These are phyloP conservation scores for Ampelomyces quisqualis DNA, from an alignment of 2,329 filamentous ascomycete genomes.

Conservation along the genomic window DNA sequence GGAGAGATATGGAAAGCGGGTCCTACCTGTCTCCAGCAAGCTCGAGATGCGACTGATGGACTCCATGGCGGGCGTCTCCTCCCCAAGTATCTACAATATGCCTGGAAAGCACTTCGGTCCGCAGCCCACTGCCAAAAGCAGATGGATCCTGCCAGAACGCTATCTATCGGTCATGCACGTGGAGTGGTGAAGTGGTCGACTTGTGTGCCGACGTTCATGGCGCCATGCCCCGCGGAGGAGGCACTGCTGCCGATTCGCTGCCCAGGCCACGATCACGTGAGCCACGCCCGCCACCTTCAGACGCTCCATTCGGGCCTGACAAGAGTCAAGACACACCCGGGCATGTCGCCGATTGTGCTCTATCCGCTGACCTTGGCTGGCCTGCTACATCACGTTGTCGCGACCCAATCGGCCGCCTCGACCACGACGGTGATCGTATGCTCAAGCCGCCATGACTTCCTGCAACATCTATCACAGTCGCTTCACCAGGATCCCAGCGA, in stretches of 20 bases:
- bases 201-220: conserved; percentile 20
- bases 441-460: conserved; percentile 63
- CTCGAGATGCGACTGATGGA: conserved; percentile 91
- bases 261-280: background rate
- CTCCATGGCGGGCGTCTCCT: conserved; percentile 66
- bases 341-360: conserved; percentile 41
- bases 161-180: conserved; percentile 29
- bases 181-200: conserved; percentile 22
- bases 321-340: conserved; percentile 15
- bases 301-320: conserved; percentile 2
- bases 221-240: conserved; percentile 11
- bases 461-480: conserved; percentile 58
- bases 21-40: conserved; percentile 86
- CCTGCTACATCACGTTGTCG: conserved; percentile 65
- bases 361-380: conserved; percentile 44
- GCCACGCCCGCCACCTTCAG: conserved; percentile 1
- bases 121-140: conserved; percentile 8
- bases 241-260: conserved; percentile 6
- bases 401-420: conserved; percentile 49
- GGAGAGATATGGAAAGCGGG: conserved; percentile 9
- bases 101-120: conserved; percentile 21
- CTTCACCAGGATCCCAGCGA: conserved; percentile 43
- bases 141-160: conserved; percentile 15
- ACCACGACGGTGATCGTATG: conserved; percentile 72
- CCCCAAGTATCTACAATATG: too few relatives aligned